Conservation (phyloP, 2,329 filamentous ascomycete genomes). For the Endoconidiophora laricicola region DNA sequence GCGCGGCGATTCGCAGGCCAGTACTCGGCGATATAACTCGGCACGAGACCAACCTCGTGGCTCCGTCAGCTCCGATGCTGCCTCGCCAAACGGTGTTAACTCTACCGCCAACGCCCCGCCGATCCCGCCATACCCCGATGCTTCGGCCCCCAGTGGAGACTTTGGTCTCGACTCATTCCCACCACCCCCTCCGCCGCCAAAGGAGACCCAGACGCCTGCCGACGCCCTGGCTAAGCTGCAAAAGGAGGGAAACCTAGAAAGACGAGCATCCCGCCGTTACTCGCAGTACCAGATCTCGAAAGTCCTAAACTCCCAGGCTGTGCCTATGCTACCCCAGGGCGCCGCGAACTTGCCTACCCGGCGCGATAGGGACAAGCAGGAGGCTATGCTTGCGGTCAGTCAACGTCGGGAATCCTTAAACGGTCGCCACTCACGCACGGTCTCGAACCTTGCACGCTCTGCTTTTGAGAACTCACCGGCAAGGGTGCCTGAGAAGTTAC, state of each 20-base stretch:
- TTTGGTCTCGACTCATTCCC: constrained; percentile 51
- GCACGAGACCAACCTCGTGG: constrained; percentile 34
- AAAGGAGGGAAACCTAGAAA: constrained; percentile 78
- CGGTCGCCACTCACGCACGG: constrained; percentile 30
- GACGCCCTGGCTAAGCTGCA: constrained; percentile 79
- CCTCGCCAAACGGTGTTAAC: constrained; percentile 51
- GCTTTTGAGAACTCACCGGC: constrained; percentile 6
- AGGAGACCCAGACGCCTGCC: constrained; percentile 49
- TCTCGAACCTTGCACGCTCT: constrained; percentile 28
- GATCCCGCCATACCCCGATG: constrained; percentile 52
- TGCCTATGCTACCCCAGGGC: constrained; percentile 74
- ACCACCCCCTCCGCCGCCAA: constrained; percentile 27
- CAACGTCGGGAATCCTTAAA: constrained; percentile 29
- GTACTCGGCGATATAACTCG: constrained; percentile 31
- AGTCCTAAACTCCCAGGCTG: constrained; percentile 63
- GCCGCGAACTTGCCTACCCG: constrained; percentile 69
- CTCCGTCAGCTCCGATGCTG: constrained; percentile 23
- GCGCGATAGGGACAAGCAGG: constrained; percentile 51
- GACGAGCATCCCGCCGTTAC: constrained; percentile 81
- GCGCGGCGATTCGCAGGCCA: constrained; percentile 22
- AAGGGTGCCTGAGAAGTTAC: constrained; percentile 3
- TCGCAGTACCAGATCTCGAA: constrained; percentile 96
- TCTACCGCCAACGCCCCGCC: constrained; percentile 57
- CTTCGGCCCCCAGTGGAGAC: constrained; percentile 32
- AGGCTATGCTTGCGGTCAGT: constrained; percentile 59